phyloP scores from a whole-genome alignment of 1,139 yeast genomes.

The Tardiomyces digboiensis region DNA sequence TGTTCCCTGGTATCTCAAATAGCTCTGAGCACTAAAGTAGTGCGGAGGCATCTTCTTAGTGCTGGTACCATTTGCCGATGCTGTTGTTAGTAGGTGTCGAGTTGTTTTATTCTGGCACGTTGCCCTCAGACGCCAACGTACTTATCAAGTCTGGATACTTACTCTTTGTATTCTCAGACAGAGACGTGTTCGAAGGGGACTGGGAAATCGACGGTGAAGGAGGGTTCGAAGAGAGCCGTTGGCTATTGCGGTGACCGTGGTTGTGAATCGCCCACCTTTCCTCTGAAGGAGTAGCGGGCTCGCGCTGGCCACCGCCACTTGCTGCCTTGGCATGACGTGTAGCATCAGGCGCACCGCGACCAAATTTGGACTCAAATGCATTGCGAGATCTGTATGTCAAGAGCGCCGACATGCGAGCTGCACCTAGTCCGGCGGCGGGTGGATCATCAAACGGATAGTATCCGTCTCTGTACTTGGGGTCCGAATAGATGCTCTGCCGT shows the following conservation, averaged over 20 bases:
- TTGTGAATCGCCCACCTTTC: slow-evolving; percentile 56
- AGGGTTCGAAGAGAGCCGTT: slow-evolving; percentile 11
- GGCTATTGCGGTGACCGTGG: slow-evolving; percentile 41
- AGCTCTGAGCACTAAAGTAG: slow-evolving; percentile 90
- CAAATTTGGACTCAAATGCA: slow-evolving; percentile 84
- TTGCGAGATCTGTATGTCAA: slow-evolving; percentile 87
- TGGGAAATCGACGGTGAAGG: not conserved
- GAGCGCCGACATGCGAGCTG: slow-evolving; percentile 96
- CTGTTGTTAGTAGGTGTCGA: too few relatives aligned
- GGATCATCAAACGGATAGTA: slow-evolving; percentile 69
- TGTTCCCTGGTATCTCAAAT: slow-evolving; percentile 85
- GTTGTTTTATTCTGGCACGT: too few relatives aligned
- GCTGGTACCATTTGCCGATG: too few relatives aligned
- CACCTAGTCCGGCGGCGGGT: slow-evolving; percentile 81
- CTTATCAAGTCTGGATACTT: too few relatives aligned
- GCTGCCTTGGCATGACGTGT: slow-evolving; percentile 26
- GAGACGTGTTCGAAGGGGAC: not conserved
- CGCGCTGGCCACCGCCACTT: slow-evolving; percentile 17
- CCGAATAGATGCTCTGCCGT: slow-evolving; percentile 90
- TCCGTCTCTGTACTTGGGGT: slow-evolving; percentile 87
- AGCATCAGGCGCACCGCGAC: slow-evolving; percentile 60
- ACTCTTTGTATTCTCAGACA: slow-evolving; percentile 1
- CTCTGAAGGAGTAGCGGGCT: slow-evolving; percentile 34
- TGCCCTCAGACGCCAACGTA: too few relatives aligned
- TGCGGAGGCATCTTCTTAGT: slow-evolving; percentile 55